Percentiles rank a stretch among this genome's conserved stretches.
phyloP scores from a whole-genome alignment of 73 alveolate genomes.

The Paramecium tetraurelia region DNA sequence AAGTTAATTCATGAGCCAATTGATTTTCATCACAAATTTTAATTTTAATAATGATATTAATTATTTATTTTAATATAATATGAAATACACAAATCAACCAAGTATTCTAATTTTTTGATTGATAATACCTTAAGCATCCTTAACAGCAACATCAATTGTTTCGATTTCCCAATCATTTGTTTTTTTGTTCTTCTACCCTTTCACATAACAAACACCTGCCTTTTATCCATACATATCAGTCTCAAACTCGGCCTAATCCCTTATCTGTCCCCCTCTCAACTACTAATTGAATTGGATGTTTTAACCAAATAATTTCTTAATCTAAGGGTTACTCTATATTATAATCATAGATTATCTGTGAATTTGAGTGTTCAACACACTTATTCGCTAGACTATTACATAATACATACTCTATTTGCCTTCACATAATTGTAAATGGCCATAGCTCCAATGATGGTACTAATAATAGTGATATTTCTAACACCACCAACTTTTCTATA shows the following conservation, averaged over 20 bases:
- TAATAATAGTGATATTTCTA: not conserved
- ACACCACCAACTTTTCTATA: slow-evolving; percentile 13
- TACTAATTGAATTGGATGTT: not conserved
- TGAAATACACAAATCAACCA: slow-evolving; percentile 1
- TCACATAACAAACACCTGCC: not conserved
- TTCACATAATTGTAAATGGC: slow-evolving; percentile 28
- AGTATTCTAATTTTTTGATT: not conserved
- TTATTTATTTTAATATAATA: not conserved
- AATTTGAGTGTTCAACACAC: not conserved
- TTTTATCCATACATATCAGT: slow-evolving; percentile 44
- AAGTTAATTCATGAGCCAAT: not conserved
- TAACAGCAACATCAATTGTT: not conserved
- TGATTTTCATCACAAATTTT: not conserved
- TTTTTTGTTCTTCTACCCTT: not conserved
- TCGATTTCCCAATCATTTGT: slow-evolving; percentile 42
- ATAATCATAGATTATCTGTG: not conserved
- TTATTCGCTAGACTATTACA: not conserved
- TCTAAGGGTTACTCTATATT: not conserved
- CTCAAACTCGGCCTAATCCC: slow-evolving; percentile 19
- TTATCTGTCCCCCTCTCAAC: not conserved
- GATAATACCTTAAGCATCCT: slow-evolving; percentile 4
- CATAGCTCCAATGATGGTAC: not conserved
- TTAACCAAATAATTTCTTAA: not conserved
- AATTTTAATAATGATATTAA: not conserved
- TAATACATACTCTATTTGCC: not conserved